Evolutionary conservation across 2,329 filamentous ascomycete species (phyloP).

Genomic region (Knufia petricola): DNA sequence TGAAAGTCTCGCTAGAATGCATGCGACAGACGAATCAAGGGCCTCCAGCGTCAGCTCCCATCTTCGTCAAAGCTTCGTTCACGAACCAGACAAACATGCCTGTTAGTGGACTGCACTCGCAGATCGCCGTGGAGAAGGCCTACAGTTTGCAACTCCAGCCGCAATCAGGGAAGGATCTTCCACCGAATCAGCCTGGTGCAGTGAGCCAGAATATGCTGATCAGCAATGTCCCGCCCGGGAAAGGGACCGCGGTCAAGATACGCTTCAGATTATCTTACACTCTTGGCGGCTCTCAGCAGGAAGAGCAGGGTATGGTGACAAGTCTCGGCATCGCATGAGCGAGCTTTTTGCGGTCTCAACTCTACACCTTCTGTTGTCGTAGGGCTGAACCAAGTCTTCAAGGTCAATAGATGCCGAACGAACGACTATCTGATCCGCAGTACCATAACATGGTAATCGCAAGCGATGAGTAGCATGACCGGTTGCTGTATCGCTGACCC

Average conservation of each 20-base stretch:
- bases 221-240: conserved; percentile 60
- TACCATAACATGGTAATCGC: too few species aligned
- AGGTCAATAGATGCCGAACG: too few species aligned
- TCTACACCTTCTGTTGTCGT: too few species aligned
- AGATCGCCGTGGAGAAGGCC: conserved; percentile 85
- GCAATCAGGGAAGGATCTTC: conserved; percentile 69
- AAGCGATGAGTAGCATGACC: too few species aligned
- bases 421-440: too few species aligned
- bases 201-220: conserved; percentile 75
- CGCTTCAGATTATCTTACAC: conserved; percentile 80
- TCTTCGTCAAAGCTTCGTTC: conserved; percentile 69
- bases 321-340: conserved; percentile 54
- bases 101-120: conserved; percentile 74
- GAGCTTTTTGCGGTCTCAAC: neutral
- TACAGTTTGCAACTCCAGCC: conserved; percentile 74
- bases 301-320: conserved; percentile 77
- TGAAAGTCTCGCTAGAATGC: conserved; percentile 61
- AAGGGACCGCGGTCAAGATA: conserved; percentile 75
- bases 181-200: conserved; percentile 61
- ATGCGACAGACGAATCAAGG: conserved; percentile 7
- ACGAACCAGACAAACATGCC: conserved; percentile 66
- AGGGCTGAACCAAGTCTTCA: too few species aligned
- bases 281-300: conserved; percentile 51
- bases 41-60: conserved; percentile 48
- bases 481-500: too few species aligned